Conservation (phyloP, 495 filamentous ascomycete species). For the Aspergillus olivimuriae region DNA sequence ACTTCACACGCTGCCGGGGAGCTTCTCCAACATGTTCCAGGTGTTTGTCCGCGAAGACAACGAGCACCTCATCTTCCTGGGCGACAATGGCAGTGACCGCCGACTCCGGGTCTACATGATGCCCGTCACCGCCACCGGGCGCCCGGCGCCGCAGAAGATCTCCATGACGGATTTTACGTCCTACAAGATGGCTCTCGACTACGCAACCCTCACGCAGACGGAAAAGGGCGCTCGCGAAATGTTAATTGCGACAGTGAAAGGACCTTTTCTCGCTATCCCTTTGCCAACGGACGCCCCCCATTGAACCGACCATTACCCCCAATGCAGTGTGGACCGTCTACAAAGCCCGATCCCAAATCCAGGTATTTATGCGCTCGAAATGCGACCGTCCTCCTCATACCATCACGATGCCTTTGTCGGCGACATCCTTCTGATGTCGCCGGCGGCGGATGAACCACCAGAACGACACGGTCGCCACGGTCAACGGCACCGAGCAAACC, state of each 20-base stretch:
- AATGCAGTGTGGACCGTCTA: no score
- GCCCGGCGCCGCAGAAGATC: neutral
- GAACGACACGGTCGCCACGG: slow-evolving; percentile 19
- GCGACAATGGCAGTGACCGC: slow-evolving; percentile 5
- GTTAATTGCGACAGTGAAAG: slow-evolving; percentile 6
- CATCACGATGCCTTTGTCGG: no score
- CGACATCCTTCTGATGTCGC: neutral
- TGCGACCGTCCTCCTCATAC: no score
- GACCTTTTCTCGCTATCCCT: slow-evolving; percentile 6
- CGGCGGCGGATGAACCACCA: slow-evolving; percentile 13
- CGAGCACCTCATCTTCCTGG: slow-evolving; percentile 6
- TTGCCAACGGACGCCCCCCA: neutral
- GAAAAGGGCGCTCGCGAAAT: slow-evolving; percentile 1
- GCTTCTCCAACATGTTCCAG: slow-evolving; percentile 3
- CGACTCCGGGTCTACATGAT: slow-evolving; percentile 6
- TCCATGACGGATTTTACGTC: slow-evolving; percentile 4
- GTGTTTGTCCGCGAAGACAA: slow-evolving; percentile 7
- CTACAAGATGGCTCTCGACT: slow-evolving; percentile 4
- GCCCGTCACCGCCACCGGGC: slow-evolving; percentile 1
- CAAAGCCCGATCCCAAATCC: no score
- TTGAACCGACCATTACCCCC: neutral
- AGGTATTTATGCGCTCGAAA: no score
- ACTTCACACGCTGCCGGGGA: neutral
- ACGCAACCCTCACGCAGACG: slow-evolving; percentile 3
- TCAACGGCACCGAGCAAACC: slow-evolving; percentile 19